Percentiles rank a stretch among this genome's conserved stretches.
Evolutionary conservation across 2,329 filamentous ascomycete genomes (phyloP).

Genomic region (Trichophyton schoenleinii): DNA sequence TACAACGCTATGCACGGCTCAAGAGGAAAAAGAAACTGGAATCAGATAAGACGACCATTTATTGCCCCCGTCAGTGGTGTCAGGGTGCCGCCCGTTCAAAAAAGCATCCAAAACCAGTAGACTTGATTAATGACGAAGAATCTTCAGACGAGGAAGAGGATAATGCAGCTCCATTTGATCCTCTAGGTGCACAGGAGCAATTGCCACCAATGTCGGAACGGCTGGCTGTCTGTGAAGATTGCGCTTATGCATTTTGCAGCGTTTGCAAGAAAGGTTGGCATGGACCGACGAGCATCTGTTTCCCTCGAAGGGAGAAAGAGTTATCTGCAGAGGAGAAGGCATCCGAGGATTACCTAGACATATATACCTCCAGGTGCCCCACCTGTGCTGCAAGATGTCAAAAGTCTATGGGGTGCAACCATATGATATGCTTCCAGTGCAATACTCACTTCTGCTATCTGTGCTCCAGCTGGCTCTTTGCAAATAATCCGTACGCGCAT

Average conservation of each 20-base stretch:
- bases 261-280: constrained; percentile 78
- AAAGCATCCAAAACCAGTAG: constrained; percentile 57
- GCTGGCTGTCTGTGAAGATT: constrained; percentile 77
- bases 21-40: constrained; percentile 91
- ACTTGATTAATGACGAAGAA: constrained; percentile 41
- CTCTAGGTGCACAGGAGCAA: constrained; percentile 30
- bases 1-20: constrained; percentile 75
- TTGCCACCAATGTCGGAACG: constrained; percentile 47
- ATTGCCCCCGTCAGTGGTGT: constrained; percentile 87
- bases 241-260: constrained; percentile 74
- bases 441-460: constrained; percentile 90
- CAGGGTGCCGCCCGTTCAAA: constrained; percentile 73
- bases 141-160: constrained; percentile 41
- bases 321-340: constrained; percentile 75
- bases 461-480: constrained; percentile 73
- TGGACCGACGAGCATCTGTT: constrained; percentile 66
- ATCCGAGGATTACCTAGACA: constrained; percentile 67
- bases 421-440: constrained; percentile 90
- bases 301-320: constrained; percentile 51
- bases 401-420: constrained; percentile 90
- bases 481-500: constrained; percentile 72
- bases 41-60: constrained; percentile 79
- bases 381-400: constrained; percentile 74
- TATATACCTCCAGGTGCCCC: constrained; percentile 77
- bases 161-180: constrained; percentile 34